phyloP scores from a whole-genome alignment of 1,139 yeast species.

The Candida tunisiensis region DNA sequence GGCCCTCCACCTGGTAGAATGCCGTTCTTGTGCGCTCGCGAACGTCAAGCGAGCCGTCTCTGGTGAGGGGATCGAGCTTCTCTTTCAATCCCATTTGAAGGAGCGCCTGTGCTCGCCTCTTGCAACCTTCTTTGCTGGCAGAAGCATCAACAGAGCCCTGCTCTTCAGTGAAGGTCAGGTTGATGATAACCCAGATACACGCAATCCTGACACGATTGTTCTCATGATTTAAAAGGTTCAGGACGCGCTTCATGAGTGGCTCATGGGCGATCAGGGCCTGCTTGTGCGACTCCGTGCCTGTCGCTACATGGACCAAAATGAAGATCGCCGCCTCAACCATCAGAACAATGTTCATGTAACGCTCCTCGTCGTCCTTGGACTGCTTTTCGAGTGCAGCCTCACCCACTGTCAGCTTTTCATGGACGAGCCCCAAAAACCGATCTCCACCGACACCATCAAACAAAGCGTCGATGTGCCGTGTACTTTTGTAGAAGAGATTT shows the following conservation, averaged over 20 bases:
- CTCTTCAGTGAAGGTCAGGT: conserved; percentile 34
- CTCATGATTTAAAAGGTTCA: conserved; percentile 17
- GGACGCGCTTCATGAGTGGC: conserved; percentile 17
- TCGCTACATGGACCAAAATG: conserved; percentile 40
- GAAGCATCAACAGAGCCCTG: conserved; percentile 9
- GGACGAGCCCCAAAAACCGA: conserved; percentile 12
- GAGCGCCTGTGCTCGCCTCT: conserved; percentile 11
- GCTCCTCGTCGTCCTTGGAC: conserved; percentile 2
- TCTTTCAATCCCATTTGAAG: conserved; percentile 25
- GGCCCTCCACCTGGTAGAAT: conserved; percentile 18
- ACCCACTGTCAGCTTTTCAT: conserved; percentile 8
- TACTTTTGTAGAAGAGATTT: conserved; percentile 55
- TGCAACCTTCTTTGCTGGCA: too few species aligned
- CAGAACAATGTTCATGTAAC: conserved; percentile 9
- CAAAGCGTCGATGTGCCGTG: conserved; percentile 29
- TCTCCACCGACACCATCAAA: conserved; percentile 21
- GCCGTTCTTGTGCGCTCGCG: conserved; percentile 34
- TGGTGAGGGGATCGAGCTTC: conserved; percentile 13
- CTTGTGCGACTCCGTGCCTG: conserved; percentile 33
- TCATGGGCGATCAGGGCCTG: conserved; percentile 27
- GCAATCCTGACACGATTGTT: conserved; percentile 30
- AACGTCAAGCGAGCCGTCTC: conserved; percentile 22
- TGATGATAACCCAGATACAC: conserved; percentile 41
- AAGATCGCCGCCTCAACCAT: conserved; percentile 32
- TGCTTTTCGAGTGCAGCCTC: conserved; percentile 6